phyloP scores from a whole-genome alignment of 805 yeast species.

The Nakazawaea anatomiae region DNA sequence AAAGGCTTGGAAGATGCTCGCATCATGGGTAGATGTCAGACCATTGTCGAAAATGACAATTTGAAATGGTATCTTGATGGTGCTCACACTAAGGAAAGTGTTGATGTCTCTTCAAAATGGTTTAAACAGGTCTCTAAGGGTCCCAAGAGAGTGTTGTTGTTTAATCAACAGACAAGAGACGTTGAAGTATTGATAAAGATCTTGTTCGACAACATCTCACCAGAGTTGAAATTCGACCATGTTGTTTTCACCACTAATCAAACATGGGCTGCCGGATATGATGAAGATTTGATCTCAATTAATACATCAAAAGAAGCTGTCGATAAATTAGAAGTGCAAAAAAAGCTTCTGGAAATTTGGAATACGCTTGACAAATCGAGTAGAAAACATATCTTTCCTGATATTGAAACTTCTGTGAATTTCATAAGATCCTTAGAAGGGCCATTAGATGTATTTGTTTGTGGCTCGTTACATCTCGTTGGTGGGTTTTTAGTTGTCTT shows the following conservation, averaged over 20 bases:
- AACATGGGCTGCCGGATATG: slow-evolving; percentile 86
- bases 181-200: slow-evolving; percentile 56
- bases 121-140: slow-evolving; percentile 37
- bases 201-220: slow-evolving; percentile 38
- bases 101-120: slow-evolving; percentile 82
- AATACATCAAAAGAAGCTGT: slow-evolving; percentile 77
- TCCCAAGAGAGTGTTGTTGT: slow-evolving; percentile 49
- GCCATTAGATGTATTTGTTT: slow-evolving; percentile 73
- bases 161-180: slow-evolving; percentile 94
- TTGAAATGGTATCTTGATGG: slow-evolving; percentile 90
- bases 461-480: slow-evolving; percentile 90
- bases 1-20: slow-evolving; percentile 59
- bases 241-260: slow-evolving; percentile 87
- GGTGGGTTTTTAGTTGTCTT: slow-evolving; percentile 90
- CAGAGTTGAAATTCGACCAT: slow-evolving; percentile 53
- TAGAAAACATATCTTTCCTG: slow-evolving; percentile 49
- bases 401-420: slow-evolving; percentile 68
- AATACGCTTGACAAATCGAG: slow-evolving; percentile 35
- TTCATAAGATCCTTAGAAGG: slow-evolving; percentile 42
- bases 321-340: slow-evolving; percentile 77
- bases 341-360: slow-evolving; percentile 70
- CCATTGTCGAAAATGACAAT: slow-evolving; percentile 35
- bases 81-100: slow-evolving; percentile 89
- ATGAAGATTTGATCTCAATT: slow-evolving; percentile 77
- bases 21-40: slow-evolving; percentile 98